Evolutionary conservation across 352 stramenopile species (phyloP), one percentile per base, ranked within the genome.

Genomic region (Globisporangium parvum): DNA sequence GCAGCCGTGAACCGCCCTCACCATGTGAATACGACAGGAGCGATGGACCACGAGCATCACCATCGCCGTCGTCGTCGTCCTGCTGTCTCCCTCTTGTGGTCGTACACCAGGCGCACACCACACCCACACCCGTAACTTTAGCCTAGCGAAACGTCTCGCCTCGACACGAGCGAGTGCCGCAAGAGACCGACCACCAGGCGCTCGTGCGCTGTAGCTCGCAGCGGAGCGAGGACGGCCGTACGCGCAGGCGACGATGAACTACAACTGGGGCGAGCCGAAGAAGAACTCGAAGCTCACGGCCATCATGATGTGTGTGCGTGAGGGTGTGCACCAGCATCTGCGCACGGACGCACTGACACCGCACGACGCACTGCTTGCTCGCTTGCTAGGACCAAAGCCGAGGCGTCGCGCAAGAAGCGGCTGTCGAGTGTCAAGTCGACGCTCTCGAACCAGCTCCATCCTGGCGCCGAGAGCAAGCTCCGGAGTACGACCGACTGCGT

Each of bases 241-340:
- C n/a, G n/a, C n/a, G 26, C 26, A 31, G 26, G 45, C 8, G 6
- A 47, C 8, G 6, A 91, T 91, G 80, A 71, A 88, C 28, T 93
- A 82, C 71, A 93, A 93, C 71, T 93, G 83, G 83, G 71, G 71
- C 20, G 80, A 91, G 44, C 83, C 80, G 31, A 83, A 80, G 67
- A 89, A 91, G 60, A 93, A 91, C 67, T 87, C 77, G 51, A 66
- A 75, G 48, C 58, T 91, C 4, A 74, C 71, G 37, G 73, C 71
- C 1, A 75, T 83, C 44, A 87, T 93, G 71, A 91, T 93, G 83
- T 93, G n/a, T n/a, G n/a, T n/a, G n/a, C n/a, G n/a, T n/a, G n/a
- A n/a, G n/a, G n/a, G n/a, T n/a, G n/a, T n/a, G n/a, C n/a, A n/a
- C n/a, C n/a, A n/a, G n/a, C n/a, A n/a, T n/a, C n/a, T n/a, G n/a